These are phyloP conservation scores for Saccharomyces hybrid DNA, from an alignment of 1,139 yeast species.

Conservation along the genomic window DNA sequence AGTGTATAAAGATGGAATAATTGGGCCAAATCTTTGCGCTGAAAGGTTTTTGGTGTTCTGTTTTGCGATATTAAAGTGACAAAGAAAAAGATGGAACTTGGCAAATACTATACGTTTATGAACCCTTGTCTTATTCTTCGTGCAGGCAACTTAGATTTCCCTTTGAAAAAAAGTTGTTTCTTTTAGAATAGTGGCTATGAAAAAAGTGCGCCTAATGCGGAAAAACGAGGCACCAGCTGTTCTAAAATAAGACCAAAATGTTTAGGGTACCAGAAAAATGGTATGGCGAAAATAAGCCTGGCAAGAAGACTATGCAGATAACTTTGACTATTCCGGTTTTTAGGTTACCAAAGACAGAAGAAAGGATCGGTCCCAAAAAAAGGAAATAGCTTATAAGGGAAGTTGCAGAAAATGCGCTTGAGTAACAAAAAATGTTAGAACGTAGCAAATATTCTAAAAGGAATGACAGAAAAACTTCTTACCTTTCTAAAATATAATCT, in stretches of 20 bases:
- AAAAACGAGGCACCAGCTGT: background rate
- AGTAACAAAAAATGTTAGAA: background rate
- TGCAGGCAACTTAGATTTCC: background rate
- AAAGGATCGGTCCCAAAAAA: background rate
- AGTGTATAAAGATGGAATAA: background rate
- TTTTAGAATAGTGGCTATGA: background rate
- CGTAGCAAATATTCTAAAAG: background rate
- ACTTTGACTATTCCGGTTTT: background rate
- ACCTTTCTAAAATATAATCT: background rate
- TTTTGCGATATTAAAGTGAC: background rate
- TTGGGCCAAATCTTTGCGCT: background rate
- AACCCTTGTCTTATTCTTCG: background rate
- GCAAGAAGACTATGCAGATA: background rate
- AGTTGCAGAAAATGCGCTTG: background rate
- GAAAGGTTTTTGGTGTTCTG: background rate
- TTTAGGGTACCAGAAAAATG: background rate
- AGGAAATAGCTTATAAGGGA: background rate
- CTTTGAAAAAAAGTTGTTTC: background rate
- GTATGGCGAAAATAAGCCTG: background rate
- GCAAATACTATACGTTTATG: background rate
- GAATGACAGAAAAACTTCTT: background rate
- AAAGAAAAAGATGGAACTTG: background rate
- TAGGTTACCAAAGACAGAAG: background rate
- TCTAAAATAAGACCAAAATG: background rate
- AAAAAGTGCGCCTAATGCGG: background rate